phyloP scores from a whole-genome alignment of 768 basidiomycete genomes.

The Auricularia heimuer region DNA sequence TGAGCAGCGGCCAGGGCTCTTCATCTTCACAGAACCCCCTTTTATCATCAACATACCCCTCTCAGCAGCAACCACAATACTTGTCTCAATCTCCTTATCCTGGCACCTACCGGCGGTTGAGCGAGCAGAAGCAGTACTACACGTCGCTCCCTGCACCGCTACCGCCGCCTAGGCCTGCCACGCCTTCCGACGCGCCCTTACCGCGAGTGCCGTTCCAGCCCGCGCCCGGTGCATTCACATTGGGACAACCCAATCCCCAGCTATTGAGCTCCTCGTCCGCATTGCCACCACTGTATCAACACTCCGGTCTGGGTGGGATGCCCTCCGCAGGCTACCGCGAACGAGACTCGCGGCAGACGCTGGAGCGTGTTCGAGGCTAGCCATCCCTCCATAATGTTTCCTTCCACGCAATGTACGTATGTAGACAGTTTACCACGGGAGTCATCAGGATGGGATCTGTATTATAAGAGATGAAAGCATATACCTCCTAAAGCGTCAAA shows the following conservation, averaged over 20 bases:
- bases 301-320: not conserved
- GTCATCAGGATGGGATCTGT: not conserved
- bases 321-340: not conserved
- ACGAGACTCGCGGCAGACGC: not conserved
- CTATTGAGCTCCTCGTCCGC: not conserved
- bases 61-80: not conserved
- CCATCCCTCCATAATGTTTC: not conserved
- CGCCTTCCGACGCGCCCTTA: not conserved
- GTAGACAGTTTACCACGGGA: not conserved
- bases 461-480: not conserved
- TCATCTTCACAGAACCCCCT: not conserved
- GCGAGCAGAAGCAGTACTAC: not conserved
- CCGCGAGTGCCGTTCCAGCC: not conserved
- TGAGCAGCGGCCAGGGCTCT: not conserved
- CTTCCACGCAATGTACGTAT: not conserved
- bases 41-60: not conserved
- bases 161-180: not conserved
- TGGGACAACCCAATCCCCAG: not conserved
- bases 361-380: not conserved
- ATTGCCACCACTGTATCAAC: not conserved
- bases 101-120: not conserved
- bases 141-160: not conserved
- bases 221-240: not conserved
- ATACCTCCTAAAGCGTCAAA: not conserved
- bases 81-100: not conserved